Base-by-base conservation (phyloP, 1,284 basidiomycete species). In the Pseudozyma flocculosa region DNA sequence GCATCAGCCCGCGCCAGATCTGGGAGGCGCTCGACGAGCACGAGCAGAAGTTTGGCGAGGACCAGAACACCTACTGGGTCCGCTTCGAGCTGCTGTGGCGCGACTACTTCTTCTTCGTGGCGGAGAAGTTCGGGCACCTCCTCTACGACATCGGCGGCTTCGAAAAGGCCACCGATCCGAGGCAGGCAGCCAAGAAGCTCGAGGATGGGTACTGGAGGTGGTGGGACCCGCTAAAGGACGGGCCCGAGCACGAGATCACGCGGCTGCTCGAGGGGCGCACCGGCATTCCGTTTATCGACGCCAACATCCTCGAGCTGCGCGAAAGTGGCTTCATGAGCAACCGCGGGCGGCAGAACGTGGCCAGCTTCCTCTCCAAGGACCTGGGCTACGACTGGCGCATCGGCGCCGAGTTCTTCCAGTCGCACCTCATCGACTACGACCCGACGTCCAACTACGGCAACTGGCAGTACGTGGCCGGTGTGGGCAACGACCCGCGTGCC, bases 61-160 rank as follows among this genome's bases (percentile, higher is more conserved):
- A 75, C 26, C 76, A 79, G 43, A 80, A 80, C 63, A 79, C 80
- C 13, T 81, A 81, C 63, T 81, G 80, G 80, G 76, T 78, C 29
- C 76, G 79, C 69, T 84, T 84, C 62, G 83, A 84, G 70, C 67
- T 84, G 13, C 76, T 84, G 21, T 84, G 82, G 82, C 69, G 83
- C 17, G 83, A 84, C 62, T 84, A 83, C 72, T 84, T 84, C 73
- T 79, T 81, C 52, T 82, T 79, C 47, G 80, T 80, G 42, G 71
- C 78, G 4, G 54, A 80, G 72, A 80, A 80, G 63, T 80, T 70
- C 41, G 79, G 79, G 2, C 54, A 73, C 22, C 61, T 79, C 21
- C 70, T 83, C 8, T 82, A 81, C 70, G 76, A 79, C 47, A 67
- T 81, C 3, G 78, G 76, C 42, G 82, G 82, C 0, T 82, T 80